phyloP scores from a whole-genome alignment of 2,329 filamentous ascomycete species.

The Venturia oleaginea region DNA sequence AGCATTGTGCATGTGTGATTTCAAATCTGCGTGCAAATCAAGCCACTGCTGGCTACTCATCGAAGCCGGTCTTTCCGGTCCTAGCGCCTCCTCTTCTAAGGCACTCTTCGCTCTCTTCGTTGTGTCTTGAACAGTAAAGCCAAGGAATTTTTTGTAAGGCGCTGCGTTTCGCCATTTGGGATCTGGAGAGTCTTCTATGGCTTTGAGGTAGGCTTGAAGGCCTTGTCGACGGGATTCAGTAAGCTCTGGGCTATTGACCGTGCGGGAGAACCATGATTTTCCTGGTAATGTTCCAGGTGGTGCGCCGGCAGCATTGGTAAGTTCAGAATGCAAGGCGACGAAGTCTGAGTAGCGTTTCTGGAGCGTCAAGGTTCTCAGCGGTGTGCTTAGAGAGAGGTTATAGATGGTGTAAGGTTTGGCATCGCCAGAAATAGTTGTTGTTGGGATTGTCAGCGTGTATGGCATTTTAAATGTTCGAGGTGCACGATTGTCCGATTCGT shows the following conservation, averaged over 20 bases:
- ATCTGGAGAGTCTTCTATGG: constrained; percentile 65
- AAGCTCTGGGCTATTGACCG: constrained; percentile 58
- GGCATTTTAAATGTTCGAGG: constrained; percentile 26
- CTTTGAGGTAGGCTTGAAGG: constrained; percentile 62
- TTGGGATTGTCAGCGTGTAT: constrained; percentile 36
- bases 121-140: constrained; percentile 35
- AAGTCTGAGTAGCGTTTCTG: constrained; percentile 82
- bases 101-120: constrained; percentile 6
- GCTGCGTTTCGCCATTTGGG: constrained; percentile 65
- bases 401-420: constrained; percentile 67
- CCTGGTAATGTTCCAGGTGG: constrained; percentile 60
- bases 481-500: neutral
- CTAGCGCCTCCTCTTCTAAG: constrained; percentile 16
- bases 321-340: constrained; percentile 51
- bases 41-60: constrained; percentile 63
- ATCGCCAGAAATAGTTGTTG: constrained; percentile 38
- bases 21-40: constrained; percentile 66
- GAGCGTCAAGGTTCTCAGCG: constrained; percentile 64
- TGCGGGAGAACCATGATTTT: constrained; percentile 68
- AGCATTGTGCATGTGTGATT: constrained; percentile 59
- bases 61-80: constrained; percentile 26
- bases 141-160: constrained; percentile 65
- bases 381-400: constrained; percentile 68
- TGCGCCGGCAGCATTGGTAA: constrained; percentile 52
- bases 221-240: constrained; percentile 60